These are phyloP conservation scores for Exserohilum turcica DNA, from an alignment of 2,329 filamentous ascomycete genomes.

Conservation along the genomic window DNA sequence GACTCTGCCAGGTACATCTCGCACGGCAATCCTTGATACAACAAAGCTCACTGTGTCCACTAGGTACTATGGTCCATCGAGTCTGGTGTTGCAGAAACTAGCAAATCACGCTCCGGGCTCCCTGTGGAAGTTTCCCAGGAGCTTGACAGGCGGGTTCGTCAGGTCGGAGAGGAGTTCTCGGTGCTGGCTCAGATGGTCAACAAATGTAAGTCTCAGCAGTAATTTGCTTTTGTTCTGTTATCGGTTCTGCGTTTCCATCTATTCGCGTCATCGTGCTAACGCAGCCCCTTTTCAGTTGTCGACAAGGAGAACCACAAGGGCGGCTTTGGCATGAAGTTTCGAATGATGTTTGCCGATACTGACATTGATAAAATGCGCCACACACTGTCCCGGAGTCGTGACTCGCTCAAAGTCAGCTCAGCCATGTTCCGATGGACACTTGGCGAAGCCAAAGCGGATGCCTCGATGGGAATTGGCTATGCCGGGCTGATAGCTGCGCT, in stretches of 20 bases:
- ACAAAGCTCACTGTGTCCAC: conserved; percentile 44
- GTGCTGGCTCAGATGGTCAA: conserved; percentile 67
- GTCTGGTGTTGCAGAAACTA: conserved; percentile 59
- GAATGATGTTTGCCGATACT: conserved; percentile 59
- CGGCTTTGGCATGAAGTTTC: conserved; percentile 65
- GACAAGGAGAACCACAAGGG: conserved; percentile 65
- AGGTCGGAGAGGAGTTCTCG: conserved; percentile 66
- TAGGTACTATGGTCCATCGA: conserved; percentile 72
- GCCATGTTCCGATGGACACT: conserved; percentile 70
- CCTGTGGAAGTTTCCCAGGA: conserved; percentile 67
- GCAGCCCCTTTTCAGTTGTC: conserved; percentile 52
- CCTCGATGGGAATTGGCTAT: conserved; percentile 68
- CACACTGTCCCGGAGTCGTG: conserved; percentile 63
- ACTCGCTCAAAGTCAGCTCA: conserved; percentile 67
- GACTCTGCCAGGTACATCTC: conserved; percentile 49
- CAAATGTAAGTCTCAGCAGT: conserved; percentile 44
- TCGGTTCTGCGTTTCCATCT: too few species aligned
- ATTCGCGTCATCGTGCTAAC: not conserved
- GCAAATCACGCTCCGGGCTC: conserved; percentile 57
- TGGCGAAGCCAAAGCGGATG: conserved; percentile 62
- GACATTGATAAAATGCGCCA: conserved; percentile 65
- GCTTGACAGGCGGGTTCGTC: conserved; percentile 67
- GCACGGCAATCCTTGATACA: not conserved
- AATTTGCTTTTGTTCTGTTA: not conserved
- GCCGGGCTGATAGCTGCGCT: conserved; percentile 69